These are phyloP conservation scores for Neoarthrinium moseri DNA, from an alignment of 2,329 filamentous ascomycete genomes.

Conservation along the genomic window DNA sequence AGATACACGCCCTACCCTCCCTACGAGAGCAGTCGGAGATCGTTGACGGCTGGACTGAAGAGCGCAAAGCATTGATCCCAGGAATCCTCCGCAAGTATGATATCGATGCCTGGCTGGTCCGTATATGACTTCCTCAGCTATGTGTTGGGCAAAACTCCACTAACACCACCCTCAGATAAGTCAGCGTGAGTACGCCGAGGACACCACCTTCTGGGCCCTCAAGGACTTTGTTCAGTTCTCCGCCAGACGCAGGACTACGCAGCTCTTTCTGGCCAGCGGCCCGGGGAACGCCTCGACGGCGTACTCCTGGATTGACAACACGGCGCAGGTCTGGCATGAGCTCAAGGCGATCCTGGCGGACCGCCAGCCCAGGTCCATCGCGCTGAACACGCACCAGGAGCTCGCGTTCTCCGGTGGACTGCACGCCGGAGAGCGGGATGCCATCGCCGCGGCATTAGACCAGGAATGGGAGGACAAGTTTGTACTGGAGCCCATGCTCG, in stretches of 20 bases:
- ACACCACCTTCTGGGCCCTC: slow-evolving; percentile 50
- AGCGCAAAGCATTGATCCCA: slow-evolving; percentile 40
- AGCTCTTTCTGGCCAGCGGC: slow-evolving; percentile 45
- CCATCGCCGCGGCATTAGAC: slow-evolving; percentile 33
- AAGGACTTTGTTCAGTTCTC: slow-evolving; percentile 45
- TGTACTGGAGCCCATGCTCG: slow-evolving; percentile 42
- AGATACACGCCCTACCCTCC: slow-evolving; percentile 38
- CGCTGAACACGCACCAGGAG: slow-evolving; percentile 42
- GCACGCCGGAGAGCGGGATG: slow-evolving; percentile 44
- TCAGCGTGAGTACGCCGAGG: slow-evolving; percentile 51
- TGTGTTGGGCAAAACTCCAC: no score
- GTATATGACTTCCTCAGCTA: slow-evolving; percentile 15
- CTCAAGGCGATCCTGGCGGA: slow-evolving; percentile 34
- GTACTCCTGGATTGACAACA: slow-evolving; percentile 48
- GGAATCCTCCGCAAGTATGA: slow-evolving; percentile 40
- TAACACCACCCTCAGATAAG: slow-evolving; percentile 35
- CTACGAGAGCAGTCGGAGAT: slow-evolving; percentile 42
- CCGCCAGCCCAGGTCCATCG: slow-evolving; percentile 36
- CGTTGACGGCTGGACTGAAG: slow-evolving; percentile 41
- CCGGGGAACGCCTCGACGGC: slow-evolving; percentile 21
- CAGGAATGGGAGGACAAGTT: slow-evolving; percentile 36
- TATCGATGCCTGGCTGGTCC: slow-evolving; percentile 47
- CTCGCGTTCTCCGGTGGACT: slow-evolving; percentile 46
- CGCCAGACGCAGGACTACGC: slow-evolving; percentile 46
- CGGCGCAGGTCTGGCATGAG: slow-evolving; percentile 38